phyloP scores from a whole-genome alignment of 1,284 basidiomycete genomes.

The Moniliophthora roreri region DNA sequence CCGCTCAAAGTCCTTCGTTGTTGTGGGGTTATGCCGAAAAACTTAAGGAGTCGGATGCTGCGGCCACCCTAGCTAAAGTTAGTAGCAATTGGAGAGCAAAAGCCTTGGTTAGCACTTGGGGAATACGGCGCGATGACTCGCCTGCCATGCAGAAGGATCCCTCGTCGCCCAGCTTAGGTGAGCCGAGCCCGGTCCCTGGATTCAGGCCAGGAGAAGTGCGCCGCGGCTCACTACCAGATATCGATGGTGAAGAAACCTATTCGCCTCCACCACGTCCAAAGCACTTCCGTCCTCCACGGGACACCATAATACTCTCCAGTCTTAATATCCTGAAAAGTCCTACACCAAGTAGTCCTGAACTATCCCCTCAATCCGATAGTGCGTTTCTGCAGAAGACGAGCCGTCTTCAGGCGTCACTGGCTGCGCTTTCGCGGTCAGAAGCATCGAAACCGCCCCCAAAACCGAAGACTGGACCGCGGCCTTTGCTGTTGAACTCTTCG shows the following conservation, averaged over 20 bases:
- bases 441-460: slow-evolving; percentile 19
- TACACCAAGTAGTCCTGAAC: slow-evolving; percentile 41
- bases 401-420: slow-evolving; percentile 41
- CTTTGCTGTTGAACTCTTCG: slow-evolving; percentile 53
- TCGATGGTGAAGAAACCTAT: slow-evolving; percentile 39
- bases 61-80: slow-evolving; percentile 66
- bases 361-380: slow-evolving; percentile 34
- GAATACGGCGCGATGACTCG: slow-evolving; percentile 12
- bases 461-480: slow-evolving; percentile 50
- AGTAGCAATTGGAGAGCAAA: slow-evolving; percentile 74
- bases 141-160: slow-evolving; percentile 1
- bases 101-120: slow-evolving; percentile 48
- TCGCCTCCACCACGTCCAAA: slow-evolving; percentile 58
- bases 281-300: slow-evolving; percentile 57
- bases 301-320: slow-evolving; percentile 47
- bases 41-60: slow-evolving; percentile 68
- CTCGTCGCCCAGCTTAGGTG: slow-evolving; percentile 4
- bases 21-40: slow-evolving; percentile 70
- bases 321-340: slow-evolving; percentile 24
- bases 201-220: slow-evolving; percentile 20
- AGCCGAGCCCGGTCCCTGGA: not conserved
- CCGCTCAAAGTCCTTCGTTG: slow-evolving; percentile 13
- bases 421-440: slow-evolving; percentile 34
- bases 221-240: slow-evolving; percentile 43
- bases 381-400: slow-evolving; percentile 36